Evolutionary conservation across 2,329 filamentous ascomycete genomes (phyloP), one percentile per base, ranked within the genome.

Genomic region (Neopestalotiopsis rosae): DNA sequence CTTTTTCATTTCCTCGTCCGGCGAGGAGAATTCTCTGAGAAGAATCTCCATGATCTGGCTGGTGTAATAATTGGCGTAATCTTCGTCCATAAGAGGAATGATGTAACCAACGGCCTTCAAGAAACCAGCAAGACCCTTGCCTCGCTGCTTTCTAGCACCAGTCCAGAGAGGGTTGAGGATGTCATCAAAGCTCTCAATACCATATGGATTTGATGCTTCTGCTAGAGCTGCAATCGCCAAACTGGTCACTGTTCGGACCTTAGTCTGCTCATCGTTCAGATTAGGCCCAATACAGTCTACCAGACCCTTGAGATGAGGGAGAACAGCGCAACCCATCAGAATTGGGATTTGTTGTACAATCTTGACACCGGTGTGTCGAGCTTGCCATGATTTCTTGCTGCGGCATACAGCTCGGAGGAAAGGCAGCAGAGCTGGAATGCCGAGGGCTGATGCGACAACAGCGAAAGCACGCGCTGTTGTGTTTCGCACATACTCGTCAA

Each of bases 1-100:
- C 84, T 99, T 99, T 84, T 98, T 99, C 96, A 99, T 99, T 81
- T 99, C 96, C 81, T 99, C 96, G 73, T 99, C 96, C 0, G 96
- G 96, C 0, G 95, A 98, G 6, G 94, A 93, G 77, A 99, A 99
- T 79, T 99, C 96, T 76, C 96, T 91, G 38, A 98, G 89, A 14
- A 99, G 85, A 76, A 98, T 98, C 81, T 98, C 96, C 95, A 99
- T 98, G 76, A 99, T 98, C 81, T 99, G 95, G 74, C 91, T 94
- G 9, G 96, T 98, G 78, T 99, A 99, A 83, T 99, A 99, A 79
- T 98, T 98, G 81, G 96, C 95, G 80, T 98, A 98, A 78, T 99
- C 96, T 81, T 99, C 96, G 83, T 99, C 96, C 96, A 99, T 99
- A 66, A 99, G 88, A 4, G 96, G 96, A 71, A 99, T 98, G 77